Evolutionary conservation across 2,329 filamentous ascomycete genomes (phyloP).

Genomic region (Ambrosiella xylebori): DNA sequence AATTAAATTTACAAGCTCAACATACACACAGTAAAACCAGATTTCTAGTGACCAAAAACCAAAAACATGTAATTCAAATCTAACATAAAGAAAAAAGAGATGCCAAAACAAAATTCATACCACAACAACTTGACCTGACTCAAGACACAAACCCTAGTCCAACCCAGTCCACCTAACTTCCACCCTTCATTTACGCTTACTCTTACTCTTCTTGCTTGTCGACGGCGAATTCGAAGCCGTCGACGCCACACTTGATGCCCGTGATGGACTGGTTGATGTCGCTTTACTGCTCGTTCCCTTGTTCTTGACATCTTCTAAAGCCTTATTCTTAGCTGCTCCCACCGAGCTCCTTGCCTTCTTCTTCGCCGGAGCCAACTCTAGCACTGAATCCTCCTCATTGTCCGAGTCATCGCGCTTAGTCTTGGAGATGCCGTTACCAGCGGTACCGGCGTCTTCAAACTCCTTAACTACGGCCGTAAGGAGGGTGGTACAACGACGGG

Average conservation of each 20-base stretch:
- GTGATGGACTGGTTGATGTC: conserved; percentile 59
- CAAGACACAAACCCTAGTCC: background rate
- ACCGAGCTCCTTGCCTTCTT: conserved; percentile 59
- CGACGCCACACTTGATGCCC: conserved; percentile 77
- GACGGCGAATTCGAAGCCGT: conserved; percentile 35
- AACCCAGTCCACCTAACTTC: background rate
- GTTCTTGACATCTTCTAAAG: conserved; percentile 73
- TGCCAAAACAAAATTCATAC: background rate
- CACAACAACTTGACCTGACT: background rate
- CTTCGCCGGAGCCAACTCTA: conserved; percentile 71
- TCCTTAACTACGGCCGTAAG: conserved; percentile 90
- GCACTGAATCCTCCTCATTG: conserved; percentile 65
- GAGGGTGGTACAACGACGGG: conserved; percentile 80
- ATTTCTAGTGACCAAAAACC: too few species aligned
- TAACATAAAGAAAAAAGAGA: background rate
- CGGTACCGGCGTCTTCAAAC: conserved; percentile 52
- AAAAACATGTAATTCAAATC: background rate
- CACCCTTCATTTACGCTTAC: conserved; percentile 19
- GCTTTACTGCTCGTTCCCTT: conserved; percentile 45
- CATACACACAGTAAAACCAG: too few species aligned
- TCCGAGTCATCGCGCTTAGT: conserved; percentile 71
- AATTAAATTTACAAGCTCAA: too few species aligned
- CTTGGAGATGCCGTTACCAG: conserved; percentile 39
- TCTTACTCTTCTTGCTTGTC: conserved; percentile 32
- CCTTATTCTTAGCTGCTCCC: conserved; percentile 55